These are phyloP conservation scores for Talaromyces atroroseus DNA, from an alignment of 2,329 filamentous ascomycete species.

Conservation along the genomic window DNA sequence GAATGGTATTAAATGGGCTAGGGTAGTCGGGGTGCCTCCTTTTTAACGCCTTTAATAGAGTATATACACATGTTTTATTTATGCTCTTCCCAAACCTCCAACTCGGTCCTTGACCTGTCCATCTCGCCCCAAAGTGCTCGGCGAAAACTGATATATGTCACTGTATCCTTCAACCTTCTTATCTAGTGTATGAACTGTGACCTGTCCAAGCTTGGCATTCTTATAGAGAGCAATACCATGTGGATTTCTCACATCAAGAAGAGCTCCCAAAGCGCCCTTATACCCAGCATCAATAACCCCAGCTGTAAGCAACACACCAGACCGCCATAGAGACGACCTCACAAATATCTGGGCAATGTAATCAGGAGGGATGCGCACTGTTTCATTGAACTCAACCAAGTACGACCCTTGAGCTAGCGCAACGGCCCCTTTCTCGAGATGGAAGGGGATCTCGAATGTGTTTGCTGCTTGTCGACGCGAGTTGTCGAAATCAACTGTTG, in stretches of 20 bases:
- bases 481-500: slow-evolving; percentile 28
- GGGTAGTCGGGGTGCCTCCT: too few relatives aligned
- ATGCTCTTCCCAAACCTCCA: too few relatives aligned
- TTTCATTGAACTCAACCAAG: slow-evolving; percentile 39
- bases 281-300: slow-evolving; percentile 43
- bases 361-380: slow-evolving; percentile 33
- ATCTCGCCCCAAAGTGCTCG: slow-evolving; percentile 17
- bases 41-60: too few relatives aligned
- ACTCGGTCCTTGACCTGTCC: slow-evolving; percentile 5
- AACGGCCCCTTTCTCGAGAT: slow-evolving; percentile 13
- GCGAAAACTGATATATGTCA: slow-evolving; percentile 33
- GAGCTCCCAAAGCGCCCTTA: slow-evolving; percentile 35
- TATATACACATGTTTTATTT: too few relatives aligned
- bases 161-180: slow-evolving; percentile 34
- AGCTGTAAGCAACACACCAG: slow-evolving; percentile 32
- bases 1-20: too few relatives aligned
- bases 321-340: slow-evolving; percentile 38
- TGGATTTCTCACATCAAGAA: slow-evolving; percentile 35
- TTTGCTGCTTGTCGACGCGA: slow-evolving; percentile 21
- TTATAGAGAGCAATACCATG: slow-evolving; percentile 29
- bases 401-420: slow-evolving; percentile 29
- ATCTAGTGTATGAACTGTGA: slow-evolving; percentile 36
- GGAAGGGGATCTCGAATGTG: slow-evolving; percentile 17
- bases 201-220: slow-evolving; percentile 36
- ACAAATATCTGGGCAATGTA: slow-evolving; percentile 37